Base-by-base conservation (phyloP, 345 rosid species). In the thale cress (Arabidopsis thaliana) region DNA sequence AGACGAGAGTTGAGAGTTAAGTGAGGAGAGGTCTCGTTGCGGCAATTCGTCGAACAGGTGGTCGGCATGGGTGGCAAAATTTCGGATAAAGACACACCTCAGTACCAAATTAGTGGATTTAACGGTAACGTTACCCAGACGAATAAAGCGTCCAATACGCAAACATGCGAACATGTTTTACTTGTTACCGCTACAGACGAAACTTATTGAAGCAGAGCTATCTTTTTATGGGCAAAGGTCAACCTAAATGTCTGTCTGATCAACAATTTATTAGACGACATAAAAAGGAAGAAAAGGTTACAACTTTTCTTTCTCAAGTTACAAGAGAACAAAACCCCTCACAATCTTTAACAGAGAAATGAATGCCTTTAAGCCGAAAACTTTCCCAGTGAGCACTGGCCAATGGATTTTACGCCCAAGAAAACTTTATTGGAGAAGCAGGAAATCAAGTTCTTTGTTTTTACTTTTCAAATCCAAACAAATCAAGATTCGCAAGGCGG, bases 1-100 rank as follows among this genome's bases (percentile, higher is more conserved):
- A 7, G 84, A 78, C 22, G 89, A 80, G 50, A 88, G 90, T 41
- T 82, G 87, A 44, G 83, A 69, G 82, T 90, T 88, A 0, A 78
- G 82, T 20, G 84, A 77, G 52, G 56, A 74, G 33, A 82, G 76
- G 70, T 86, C 85, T 67, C 82, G 8, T 14, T 64, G 80, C 65
- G 84, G 80, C 70, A 83, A 72, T 81, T 79, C 89, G 61, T 88
- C 93, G 76, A 87, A 79, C 86, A 76, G 0, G 8, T 83, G 65
- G 74, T 13, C 65, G 32, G 74, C 61, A 69, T 30, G 72, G n/a
- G 13, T 50, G 3, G 8, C 34, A 22, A 33, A 60, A 25, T 51
- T 51, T 2, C 69, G 78, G 5, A 20, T 0, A 3, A 25, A 1
- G 28, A 1, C 30, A 51, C 2, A 3, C 0, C 59, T 12, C 3